phyloP scores from a whole-genome alignment of 2,329 filamentous ascomycete genomes.

The Colletotrichum spinosum region DNA sequence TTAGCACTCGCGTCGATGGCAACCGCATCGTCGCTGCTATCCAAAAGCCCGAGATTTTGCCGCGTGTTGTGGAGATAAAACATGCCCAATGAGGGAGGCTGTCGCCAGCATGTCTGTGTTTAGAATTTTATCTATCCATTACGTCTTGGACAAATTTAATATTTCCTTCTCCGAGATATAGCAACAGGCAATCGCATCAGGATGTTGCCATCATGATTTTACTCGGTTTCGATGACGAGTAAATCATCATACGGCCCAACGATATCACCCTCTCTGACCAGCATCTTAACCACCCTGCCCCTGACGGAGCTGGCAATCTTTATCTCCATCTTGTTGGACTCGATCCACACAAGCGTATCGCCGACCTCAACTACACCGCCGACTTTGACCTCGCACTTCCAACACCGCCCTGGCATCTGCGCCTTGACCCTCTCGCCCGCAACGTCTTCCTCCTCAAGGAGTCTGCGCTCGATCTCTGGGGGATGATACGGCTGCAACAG shows the following conservation, averaged over 20 bases:
- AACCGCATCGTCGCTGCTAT: no score
- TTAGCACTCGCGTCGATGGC: no score
- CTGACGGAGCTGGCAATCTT: slow-evolving; percentile 45
- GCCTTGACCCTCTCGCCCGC: slow-evolving; percentile 44
- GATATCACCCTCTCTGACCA: slow-evolving; percentile 44
- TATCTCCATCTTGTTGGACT: slow-evolving; percentile 54
- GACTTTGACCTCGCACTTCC: slow-evolving; percentile 45
- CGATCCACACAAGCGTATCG: slow-evolving; percentile 47
- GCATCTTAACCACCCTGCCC: slow-evolving; percentile 43
- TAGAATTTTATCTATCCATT: no score
- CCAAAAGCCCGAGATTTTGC: no score
- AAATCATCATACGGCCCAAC: slow-evolving; percentile 45
- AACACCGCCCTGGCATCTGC: slow-evolving; percentile 49
- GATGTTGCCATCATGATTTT: background rate
- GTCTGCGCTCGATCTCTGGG: slow-evolving; percentile 18
- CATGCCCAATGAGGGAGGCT: no score
- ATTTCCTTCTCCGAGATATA: no score
- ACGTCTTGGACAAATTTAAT: no score
- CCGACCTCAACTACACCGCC: slow-evolving; percentile 42
- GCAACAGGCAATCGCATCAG: background rate
- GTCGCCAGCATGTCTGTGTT: no score
- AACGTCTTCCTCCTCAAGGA: background rate
- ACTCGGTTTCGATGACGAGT: slow-evolving; percentile 39
- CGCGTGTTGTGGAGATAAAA: no score
- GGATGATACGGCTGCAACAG: slow-evolving; percentile 43